These are phyloP conservation scores for Lachnellula willkommii DNA, from an alignment of 2,329 filamentous ascomycete species.

Conservation along the genomic window DNA sequence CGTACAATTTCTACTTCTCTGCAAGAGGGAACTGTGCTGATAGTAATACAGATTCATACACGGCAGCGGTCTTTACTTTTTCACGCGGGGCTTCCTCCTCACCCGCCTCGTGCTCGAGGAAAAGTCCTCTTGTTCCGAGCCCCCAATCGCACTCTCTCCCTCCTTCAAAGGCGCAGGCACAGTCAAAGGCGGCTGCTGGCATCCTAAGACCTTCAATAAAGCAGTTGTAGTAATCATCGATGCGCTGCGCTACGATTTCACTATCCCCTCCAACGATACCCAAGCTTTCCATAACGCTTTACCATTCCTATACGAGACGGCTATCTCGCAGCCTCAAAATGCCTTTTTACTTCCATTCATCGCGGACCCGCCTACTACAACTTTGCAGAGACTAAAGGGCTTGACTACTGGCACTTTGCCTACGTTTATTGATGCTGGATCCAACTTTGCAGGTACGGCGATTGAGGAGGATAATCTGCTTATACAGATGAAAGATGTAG, in stretches of 20 bases:
- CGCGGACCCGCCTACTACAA: constrained; percentile 91
- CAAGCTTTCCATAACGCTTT: constrained; percentile 79
- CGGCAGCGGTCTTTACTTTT: constrained; percentile 76
- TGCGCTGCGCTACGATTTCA: constrained; percentile 94
- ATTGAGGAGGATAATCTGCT: constrained; percentile 89
- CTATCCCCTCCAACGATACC: constrained; percentile 60
- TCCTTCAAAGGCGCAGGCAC: constrained; percentile 28
- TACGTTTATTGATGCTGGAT: constrained; percentile 89
- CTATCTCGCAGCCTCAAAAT: constrained; percentile 66
- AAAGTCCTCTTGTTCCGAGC: constrained; percentile 62
- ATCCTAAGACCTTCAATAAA: constrained; percentile 87
- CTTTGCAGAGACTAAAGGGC: constrained; percentile 86
- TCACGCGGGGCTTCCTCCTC: constrained; percentile 90
- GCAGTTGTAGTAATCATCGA: constrained; percentile 89
- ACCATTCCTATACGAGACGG: constrained; percentile 79
- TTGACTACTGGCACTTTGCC: constrained; percentile 92
- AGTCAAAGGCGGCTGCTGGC: constrained; percentile 79
- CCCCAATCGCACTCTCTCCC: constrained; percentile 53
- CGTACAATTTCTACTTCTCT: constrained; percentile 12
- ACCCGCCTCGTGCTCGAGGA: constrained; percentile 76
- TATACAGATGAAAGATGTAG: constrained; percentile 56
- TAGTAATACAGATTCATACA: constrained; percentile 53
- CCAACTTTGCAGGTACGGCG: constrained; percentile 89
- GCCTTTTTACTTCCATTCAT: constrained; percentile 93
- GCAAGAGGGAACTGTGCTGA: constrained; percentile 8